phyloP scores from a whole-genome alignment of 352 stramenopile species.

The Phytopythium helicoides region DNA sequence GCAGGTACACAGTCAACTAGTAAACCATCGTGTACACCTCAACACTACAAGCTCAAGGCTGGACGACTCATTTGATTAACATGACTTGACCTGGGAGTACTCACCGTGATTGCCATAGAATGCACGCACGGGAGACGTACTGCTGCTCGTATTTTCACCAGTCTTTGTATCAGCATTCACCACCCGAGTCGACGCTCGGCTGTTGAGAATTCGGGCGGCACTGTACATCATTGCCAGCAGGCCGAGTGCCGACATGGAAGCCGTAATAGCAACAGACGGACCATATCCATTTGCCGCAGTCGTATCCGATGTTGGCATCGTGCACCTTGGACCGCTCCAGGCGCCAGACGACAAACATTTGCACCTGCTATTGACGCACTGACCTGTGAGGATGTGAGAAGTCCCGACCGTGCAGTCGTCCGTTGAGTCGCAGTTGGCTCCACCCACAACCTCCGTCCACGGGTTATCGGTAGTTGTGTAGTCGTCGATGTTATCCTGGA shows the following conservation, averaged over 20 bases:
- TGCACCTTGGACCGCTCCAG: slow-evolving; percentile 51
- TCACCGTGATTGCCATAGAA: too few relatives aligned
- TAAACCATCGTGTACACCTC: too few relatives aligned
- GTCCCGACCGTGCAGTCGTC: slow-evolving; percentile 40
- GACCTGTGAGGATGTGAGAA: slow-evolving; percentile 31
- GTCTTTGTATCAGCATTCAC: too few relatives aligned
- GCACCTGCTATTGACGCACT: slow-evolving; percentile 26
- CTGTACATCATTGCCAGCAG: slow-evolving; percentile 6
- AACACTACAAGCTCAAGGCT: too few relatives aligned
- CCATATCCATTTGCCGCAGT: slow-evolving; percentile 33
- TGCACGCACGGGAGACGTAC: too few relatives aligned
- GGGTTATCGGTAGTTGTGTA: slow-evolving; percentile 46
- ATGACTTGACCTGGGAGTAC: too few relatives aligned
- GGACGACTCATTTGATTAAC: too few relatives aligned
- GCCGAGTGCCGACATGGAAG: background rate
- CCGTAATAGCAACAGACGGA: slow-evolving; percentile 26
- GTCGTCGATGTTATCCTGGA: slow-evolving; percentile 47
- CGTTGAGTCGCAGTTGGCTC: slow-evolving; percentile 33
- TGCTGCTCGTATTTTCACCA: too few relatives aligned
- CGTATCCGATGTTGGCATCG: slow-evolving; percentile 20
- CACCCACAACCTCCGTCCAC: slow-evolving; percentile 34
- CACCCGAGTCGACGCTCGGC: too few relatives aligned
- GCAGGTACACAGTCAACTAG: too few relatives aligned
- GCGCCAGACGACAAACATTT: slow-evolving; percentile 24
- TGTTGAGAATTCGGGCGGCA: too few relatives aligned